Base-by-base conservation (phyloP, 129 eudicot genomes). In the Artemisia tridentata region DNA sequence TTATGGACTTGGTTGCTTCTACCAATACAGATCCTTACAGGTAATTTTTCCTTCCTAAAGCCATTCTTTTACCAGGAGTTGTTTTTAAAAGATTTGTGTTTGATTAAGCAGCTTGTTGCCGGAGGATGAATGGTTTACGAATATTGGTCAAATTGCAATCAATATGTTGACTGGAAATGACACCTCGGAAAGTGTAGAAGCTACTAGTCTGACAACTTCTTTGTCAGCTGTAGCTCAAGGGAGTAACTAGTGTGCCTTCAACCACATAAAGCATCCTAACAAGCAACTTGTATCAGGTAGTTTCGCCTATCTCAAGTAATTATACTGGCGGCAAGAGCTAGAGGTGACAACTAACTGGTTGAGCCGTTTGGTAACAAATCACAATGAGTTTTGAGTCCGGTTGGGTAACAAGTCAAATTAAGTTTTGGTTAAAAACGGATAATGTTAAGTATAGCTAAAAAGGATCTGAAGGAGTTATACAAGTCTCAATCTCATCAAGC, bases 61-160 rank as follows among this genome's bases (percentile, higher is more conserved):
- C 29, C n/a, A 20, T 10, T 15, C 6, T 8, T 56, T 54, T 46
- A 4, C 34, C 23, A 14, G 54, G n/a, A 38, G 19, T 18, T 69
- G 61, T 3, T 61, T 45, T 58, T 56, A 62, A 21, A 61, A 59
- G 3, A 11, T 65, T 20, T 77, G 34, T 52, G 5, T 45, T 38
- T 65, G 6, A 8, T 41, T 34, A 38, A 78, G 78, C 88, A 92
- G 98, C 77, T 62, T 75, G 50, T 76, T 92, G 60, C 98, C 98
- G 0, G 98, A 92, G 67, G 98, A 92, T 69, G 85, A 85, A 62
- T 92, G 98, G 98, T 92, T 92, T 76, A 72, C 86, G 27, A 88
- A 89, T 46, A 88, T 76, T 17, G 89, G 90, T 73, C 80, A 83
- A 80, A 81, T 72, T 50, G 91, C 95, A 27, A 87, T 92, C 63